Conservation (phyloP, 1,139 yeast species). For the Yamadazyma kanchanaburiensis region DNA sequence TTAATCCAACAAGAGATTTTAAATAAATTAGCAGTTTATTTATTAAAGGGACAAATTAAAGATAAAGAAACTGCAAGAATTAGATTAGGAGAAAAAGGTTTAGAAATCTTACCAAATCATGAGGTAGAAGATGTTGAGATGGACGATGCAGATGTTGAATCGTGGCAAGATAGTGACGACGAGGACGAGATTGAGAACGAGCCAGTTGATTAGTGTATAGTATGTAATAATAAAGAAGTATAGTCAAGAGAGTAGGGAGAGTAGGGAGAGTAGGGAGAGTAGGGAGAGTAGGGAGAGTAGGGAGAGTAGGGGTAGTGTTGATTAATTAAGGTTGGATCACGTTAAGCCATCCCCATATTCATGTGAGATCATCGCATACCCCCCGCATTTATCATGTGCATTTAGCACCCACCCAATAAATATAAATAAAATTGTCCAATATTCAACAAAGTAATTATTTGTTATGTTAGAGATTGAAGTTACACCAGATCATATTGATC, state of each 20-base stretch:
- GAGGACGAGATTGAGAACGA: slow-evolving; percentile 39
- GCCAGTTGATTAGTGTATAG: slow-evolving; percentile 16
- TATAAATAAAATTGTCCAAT: neutral
- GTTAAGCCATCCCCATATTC: too few relatives aligned
- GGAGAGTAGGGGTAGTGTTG: too few relatives aligned
- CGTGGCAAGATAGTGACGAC: slow-evolving; percentile 53
- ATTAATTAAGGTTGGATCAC: too few relatives aligned
- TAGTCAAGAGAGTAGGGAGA: too few relatives aligned
- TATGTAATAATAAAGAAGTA: too few relatives aligned
- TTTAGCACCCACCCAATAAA: too few relatives aligned
- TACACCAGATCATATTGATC: slow-evolving; percentile 7
- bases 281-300: too few relatives aligned
- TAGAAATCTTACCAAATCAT: slow-evolving; percentile 85
- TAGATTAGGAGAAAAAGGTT: slow-evolving; percentile 56
- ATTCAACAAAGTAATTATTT: neutral
- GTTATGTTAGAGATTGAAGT: slow-evolving; percentile 8
- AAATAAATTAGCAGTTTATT: slow-evolving; percentile 82
- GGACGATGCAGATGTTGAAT: slow-evolving; percentile 52
- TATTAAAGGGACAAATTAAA: slow-evolving; percentile 79
- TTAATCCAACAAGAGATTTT: slow-evolving; percentile 84
- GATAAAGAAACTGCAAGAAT: slow-evolving; percentile 85
- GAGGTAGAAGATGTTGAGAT: slow-evolving; percentile 58
- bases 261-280: too few relatives aligned
- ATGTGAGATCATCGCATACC: too few relatives aligned
- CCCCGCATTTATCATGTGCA: too few relatives aligned